Conservation (phyloP, 257 asterid species). For the Jacaranda copaia region DNA sequence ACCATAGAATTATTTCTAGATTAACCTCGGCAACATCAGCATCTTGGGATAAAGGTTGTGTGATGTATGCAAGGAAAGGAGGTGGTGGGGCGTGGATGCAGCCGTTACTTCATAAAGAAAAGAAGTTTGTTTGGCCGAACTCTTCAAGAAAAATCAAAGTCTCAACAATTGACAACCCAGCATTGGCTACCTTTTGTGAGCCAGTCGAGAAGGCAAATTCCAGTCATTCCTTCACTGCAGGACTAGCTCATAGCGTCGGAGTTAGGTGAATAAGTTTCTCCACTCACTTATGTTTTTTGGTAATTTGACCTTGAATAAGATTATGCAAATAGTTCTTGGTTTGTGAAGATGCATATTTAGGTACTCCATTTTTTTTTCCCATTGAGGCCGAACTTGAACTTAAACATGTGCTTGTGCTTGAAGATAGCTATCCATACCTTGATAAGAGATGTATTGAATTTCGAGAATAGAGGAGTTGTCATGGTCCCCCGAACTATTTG, state of each 20-base stretch:
- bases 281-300: not conserved
- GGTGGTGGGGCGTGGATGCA: constrained; percentile 85
- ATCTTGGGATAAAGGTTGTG: constrained; percentile 64
- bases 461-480: not conserved
- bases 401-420: not conserved
- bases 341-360: not conserved
- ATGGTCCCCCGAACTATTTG: not conserved
- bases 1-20: constrained; percentile 60
- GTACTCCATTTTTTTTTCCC: not conserved
- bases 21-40: constrained; percentile 43
- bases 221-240: constrained; percentile 88
- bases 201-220: constrained; percentile 90
- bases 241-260: constrained; percentile 85
- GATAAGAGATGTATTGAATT: not conserved
- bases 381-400: not conserved
- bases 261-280: constrained; percentile 51
- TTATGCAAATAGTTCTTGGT: not conserved
- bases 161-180: constrained; percentile 74
- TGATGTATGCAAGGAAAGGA: constrained; percentile 69
- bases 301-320: not conserved
- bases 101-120: constrained; percentile 57
- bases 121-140: constrained; percentile 74
- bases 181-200: constrained; percentile 85
- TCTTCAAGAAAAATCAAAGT: constrained; percentile 64
- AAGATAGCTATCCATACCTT: not conserved